Evolutionary conservation across 2,329 filamentous ascomycete species (phyloP).

Genomic region (Passalora sequoiae): DNA sequence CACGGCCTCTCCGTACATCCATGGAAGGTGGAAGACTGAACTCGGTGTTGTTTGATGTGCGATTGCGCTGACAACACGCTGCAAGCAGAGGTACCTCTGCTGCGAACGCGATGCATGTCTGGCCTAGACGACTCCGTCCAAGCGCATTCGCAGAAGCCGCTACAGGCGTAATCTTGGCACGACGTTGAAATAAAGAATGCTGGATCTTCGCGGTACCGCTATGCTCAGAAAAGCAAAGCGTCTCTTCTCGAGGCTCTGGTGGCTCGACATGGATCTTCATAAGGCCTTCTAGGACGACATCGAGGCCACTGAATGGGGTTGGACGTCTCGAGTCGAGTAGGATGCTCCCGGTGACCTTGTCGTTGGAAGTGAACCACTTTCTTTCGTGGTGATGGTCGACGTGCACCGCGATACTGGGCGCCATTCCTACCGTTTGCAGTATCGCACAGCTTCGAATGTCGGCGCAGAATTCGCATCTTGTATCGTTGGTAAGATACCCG

Average conservation of each 20-base stretch:
- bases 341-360: background rate
- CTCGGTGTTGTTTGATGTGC: background rate
- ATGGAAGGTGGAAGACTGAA: background rate
- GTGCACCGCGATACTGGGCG: background rate
- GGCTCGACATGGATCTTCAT: background rate
- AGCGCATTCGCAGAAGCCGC: background rate
- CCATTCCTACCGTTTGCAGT: too few relatives aligned
- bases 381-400: background rate
- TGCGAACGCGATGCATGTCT: background rate
- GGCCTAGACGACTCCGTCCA: background rate
- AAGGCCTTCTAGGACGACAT: background rate
- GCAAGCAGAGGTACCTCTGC: constrained; percentile 1
- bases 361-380: constrained; percentile 2
- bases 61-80: background rate
- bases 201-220: background rate
- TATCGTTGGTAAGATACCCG: too few relatives aligned
- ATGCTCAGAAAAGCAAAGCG: constrained; percentile 1
- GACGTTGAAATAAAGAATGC: background rate
- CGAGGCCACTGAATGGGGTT: background rate
- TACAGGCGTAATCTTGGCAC: background rate
- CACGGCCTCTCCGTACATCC: background rate
- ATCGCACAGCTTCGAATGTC: too few relatives aligned
- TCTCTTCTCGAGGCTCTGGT: background rate
- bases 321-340: background rate
- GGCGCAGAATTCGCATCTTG: too few relatives aligned